Evolutionary conservation across 2,329 filamentous ascomycete genomes (phyloP), one percentile per base, ranked within the genome.

Genomic region (Ophiostoma ips): DNA sequence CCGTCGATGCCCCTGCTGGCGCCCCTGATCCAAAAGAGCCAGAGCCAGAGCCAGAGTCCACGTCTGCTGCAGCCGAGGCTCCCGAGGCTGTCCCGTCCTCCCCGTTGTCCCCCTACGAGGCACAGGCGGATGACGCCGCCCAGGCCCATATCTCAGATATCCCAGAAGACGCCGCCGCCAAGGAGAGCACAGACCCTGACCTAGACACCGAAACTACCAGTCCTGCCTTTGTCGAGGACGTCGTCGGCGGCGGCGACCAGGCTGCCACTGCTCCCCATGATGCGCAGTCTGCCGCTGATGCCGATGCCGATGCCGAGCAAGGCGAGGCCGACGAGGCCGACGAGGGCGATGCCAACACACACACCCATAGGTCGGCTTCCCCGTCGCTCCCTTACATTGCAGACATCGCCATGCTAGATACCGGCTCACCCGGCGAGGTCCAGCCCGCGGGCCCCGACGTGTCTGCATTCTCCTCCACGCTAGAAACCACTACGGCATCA

Each of bases 391-490:
- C 50, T 8, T 52, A 52, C 12, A 46, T 52, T 35, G 50, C 24
- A 12, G 50, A 52, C n/a, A 52, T 52, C 34, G 50, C 50, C n/a
- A 52, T 52, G 50, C 15, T 52, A 13, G 50, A 52, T 15, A 52
- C 50, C 3, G 46, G 46, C n/a, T 48, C 48, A 13, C 28, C 44
- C 13, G 52, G 30, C 12, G 50, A 51, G 9, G 21, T 34, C 38
- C 47, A 41, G 13, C 46, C 40, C 21, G 31, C 16, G 21, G 21
- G 30, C 10, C 47, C 47, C 13, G 44, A 21, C 16, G 43, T 30
- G 12, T 46, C 50, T 8, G 45, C 48, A 16, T 50, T 50, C n/a
- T 40, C 48, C n/a, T 41, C 49, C n/a, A 37, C 36, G n/a, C 24
- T 38, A 30, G 40, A 43, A 6, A n/a, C 28, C 11, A 18, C 19